These are phyloP conservation scores for Mortierella polycephala DNA, from an alignment of 371 early-diverging fungal genomes.

Conservation along the genomic window DNA sequence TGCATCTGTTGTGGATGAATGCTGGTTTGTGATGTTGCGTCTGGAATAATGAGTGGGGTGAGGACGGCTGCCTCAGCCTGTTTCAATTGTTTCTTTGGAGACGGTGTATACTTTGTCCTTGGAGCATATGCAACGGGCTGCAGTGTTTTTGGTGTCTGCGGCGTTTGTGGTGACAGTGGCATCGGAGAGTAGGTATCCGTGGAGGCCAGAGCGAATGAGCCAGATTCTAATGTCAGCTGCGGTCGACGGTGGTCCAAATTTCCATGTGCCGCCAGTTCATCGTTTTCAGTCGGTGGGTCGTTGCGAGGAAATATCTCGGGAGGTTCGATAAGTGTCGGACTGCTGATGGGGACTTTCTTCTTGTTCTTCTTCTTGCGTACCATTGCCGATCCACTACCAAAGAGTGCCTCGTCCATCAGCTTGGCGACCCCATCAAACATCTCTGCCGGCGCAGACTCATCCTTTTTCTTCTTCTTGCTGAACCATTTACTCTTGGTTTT, in stretches of 20 bases:
- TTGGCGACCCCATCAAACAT: conserved; percentile 34
- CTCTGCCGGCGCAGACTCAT: conserved; percentile 14
- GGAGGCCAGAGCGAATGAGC: neutral
- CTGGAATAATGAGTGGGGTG: neutral
- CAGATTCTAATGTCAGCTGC: conserved; percentile 2
- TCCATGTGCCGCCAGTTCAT: neutral
- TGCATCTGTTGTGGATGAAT: neutral
- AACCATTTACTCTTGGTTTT: conserved; percentile 32
- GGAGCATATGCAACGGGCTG: conserved; percentile 29
- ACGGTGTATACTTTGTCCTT: conserved; percentile 25
- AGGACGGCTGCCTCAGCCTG: conserved; percentile 3
- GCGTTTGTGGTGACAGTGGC: neutral
- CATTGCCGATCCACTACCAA: conserved; percentile 20
- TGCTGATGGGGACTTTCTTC: conserved; percentile 2
- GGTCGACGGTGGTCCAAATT: neutral
- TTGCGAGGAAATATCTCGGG: conserved; percentile 15
- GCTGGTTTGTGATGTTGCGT: neutral
- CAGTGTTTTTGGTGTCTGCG: conserved; percentile 9
- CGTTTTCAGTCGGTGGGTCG: conserved; percentile 17
- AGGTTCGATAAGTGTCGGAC: no score
- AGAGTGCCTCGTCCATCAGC: conserved; percentile 45
- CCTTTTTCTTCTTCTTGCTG: conserved; percentile 27
- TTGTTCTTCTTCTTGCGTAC: conserved; percentile 19
- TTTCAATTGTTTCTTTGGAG: conserved; percentile 16
- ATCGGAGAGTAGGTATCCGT: neutral